Evolutionary conservation across 768 basidiomycete species (phyloP).

Genomic region (Cystobasidium onofrii): DNA sequence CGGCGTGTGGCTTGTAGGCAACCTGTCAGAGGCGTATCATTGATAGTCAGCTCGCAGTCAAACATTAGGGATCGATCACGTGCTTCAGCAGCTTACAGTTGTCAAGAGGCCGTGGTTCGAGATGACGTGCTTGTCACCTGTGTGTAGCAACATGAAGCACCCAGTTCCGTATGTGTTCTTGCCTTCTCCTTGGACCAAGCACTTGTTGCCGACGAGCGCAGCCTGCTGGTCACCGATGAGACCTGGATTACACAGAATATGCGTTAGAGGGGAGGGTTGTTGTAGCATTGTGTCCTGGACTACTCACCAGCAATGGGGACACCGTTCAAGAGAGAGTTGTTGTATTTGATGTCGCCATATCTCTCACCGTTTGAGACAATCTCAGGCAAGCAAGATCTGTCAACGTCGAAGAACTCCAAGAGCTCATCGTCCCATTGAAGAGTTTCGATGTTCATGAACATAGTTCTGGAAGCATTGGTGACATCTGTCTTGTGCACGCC

Average conservation of each 20-base stretch:
- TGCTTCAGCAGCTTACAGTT: conserved; percentile 54
- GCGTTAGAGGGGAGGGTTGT: not conserved
- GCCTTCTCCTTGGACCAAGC: conserved; percentile 56
- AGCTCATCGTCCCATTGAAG: conserved; percentile 76
- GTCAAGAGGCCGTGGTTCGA: conserved; percentile 80
- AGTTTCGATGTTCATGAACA: conserved; percentile 73
- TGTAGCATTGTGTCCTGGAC: not conserved
- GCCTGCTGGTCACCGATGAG: conserved; percentile 85
- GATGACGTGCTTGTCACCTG: conserved; percentile 74
- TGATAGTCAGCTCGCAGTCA: not conserved
- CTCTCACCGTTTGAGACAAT: conserved; percentile 87
- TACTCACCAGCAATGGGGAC: conserved; percentile 72
- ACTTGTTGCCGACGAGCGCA: conserved; percentile 92
- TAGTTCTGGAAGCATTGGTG: conserved; percentile 92
- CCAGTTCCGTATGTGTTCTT: conserved; percentile 97
- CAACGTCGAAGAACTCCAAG: conserved; percentile 75
- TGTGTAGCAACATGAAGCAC: conserved; percentile 91
- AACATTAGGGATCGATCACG: not conserved
- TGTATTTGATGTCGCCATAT: conserved; percentile 63
- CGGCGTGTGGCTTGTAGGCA: conserved; percentile 77
- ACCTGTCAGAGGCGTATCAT: conserved; percentile 45
- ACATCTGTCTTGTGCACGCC: conserved; percentile 80
- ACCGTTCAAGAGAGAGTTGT: conserved; percentile 48
- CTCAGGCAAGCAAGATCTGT: conserved; percentile 65
- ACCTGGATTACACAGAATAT: not conserved